Evolutionary conservation across 768 basidiomycete species (phyloP).

Genomic region (Filobasidium wieringae): DNA sequence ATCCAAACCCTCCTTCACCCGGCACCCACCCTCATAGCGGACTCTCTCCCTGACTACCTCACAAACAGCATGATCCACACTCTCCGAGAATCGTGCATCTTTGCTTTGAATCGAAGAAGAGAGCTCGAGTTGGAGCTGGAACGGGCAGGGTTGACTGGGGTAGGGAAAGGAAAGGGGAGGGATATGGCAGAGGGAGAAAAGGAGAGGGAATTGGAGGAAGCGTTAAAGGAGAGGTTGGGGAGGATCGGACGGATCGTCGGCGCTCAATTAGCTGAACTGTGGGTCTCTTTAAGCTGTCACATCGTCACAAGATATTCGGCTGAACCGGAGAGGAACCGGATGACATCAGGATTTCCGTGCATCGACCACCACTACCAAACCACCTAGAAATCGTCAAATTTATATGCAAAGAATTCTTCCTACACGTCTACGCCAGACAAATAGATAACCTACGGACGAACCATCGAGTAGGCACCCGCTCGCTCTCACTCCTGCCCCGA

Average conservation of each 20-base stretch:
- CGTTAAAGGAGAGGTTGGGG: constrained; percentile 57
- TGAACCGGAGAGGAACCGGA: too few relatives aligned
- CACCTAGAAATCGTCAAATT: constrained; percentile 88
- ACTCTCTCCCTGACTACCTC: constrained; percentile 48
- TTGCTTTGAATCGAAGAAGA: constrained; percentile 57
- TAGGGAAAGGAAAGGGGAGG: constrained; percentile 35
- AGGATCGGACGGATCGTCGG: constrained; percentile 77
- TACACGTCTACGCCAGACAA: constrained; percentile 82
- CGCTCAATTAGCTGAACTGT: constrained; percentile 76
- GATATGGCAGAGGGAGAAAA: constrained; percentile 42
- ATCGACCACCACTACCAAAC: constrained; percentile 62
- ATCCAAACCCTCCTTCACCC: constrained; percentile 14
- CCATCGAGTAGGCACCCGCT: constrained; percentile 71
- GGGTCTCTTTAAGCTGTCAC: constrained; percentile 21
- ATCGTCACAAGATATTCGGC: background rate
- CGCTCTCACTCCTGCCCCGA: background rate
- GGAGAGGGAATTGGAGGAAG: constrained; percentile 73
- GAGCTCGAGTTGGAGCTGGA: constrained; percentile 67
- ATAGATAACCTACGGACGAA: constrained; percentile 92
- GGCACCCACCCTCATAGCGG: constrained; percentile 30
- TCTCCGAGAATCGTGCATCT: constrained; percentile 59
- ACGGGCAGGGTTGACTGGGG: constrained; percentile 57
- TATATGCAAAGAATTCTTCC: constrained; percentile 93
- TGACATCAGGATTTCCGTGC: constrained; percentile 60
- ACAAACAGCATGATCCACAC: constrained; percentile 67